A percentile compares a stretch with the other conserved stretches of the same genome.
These are phyloP conservation scores for Jackrogersella multiformis DNA, from an alignment of 495 filamentous ascomycete genomes.

Conservation along the genomic window DNA sequence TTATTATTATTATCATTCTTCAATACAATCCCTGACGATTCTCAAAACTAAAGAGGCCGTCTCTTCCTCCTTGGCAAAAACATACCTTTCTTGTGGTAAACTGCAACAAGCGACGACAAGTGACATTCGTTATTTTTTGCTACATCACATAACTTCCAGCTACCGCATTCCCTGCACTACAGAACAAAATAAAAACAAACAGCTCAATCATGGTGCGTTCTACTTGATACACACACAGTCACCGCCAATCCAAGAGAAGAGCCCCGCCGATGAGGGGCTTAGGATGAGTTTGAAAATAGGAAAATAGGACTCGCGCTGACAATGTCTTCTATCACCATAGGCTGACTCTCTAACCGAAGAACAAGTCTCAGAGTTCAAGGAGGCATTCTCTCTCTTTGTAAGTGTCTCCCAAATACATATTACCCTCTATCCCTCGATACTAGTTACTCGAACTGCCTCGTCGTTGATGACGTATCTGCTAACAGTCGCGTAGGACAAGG, in stretches of 20 bases:
- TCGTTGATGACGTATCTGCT: slow-evolving; percentile 39
- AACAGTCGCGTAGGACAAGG: slow-evolving; percentile 81
- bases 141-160: slow-evolving; percentile 5
- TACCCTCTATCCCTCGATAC: background rate
- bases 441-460: background rate
- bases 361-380: slow-evolving; percentile 99
- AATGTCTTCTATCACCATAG: slow-evolving; percentile 54
- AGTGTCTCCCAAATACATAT: slow-evolving; percentile 56
- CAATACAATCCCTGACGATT: slow-evolving; percentile 27
- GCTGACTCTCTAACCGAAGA: slow-evolving; percentile 97
- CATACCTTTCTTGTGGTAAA: slow-evolving; percentile 20
- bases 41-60: slow-evolving; percentile 23
- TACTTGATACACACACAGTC: slow-evolving; percentile 4
- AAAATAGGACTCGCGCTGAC: slow-evolving; percentile 44
- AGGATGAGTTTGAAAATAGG: slow-evolving; percentile 29
- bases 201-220: slow-evolving; percentile 37
- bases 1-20: slow-evolving; percentile 22
- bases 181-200: slow-evolving; percentile 10
- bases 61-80: slow-evolving; percentile 39
- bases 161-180: slow-evolving; percentile 4
- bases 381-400: slow-evolving; percentile 99
- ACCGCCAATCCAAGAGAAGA: slow-evolving; percentile 33
- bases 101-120: slow-evolving; percentile 28
- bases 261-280: slow-evolving; percentile 44
- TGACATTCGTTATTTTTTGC: slow-evolving; percentile 28